Base-by-base conservation (phyloP, 176 grass and related monocot species). In the Aegilops tauschii region DNA sequence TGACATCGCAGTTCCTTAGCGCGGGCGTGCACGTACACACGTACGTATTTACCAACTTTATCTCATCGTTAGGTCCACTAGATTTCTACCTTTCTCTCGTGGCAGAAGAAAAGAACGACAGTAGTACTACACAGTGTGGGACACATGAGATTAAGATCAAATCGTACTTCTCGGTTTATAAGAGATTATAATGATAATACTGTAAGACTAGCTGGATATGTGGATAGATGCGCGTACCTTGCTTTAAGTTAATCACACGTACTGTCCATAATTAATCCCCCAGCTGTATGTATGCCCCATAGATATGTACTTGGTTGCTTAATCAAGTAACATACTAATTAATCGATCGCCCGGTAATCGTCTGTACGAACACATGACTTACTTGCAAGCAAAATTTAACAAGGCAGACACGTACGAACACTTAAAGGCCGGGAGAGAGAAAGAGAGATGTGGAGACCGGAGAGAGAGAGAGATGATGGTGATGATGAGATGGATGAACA, bases 1-100 rank as follows among this genome's bases (percentile, higher is more conserved):
- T 81, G 73, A 78, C 79, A 86, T 82, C 21, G 76, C 64, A 58
- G 82, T 70, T 82, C 71, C 78, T 63, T 82, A 52, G 78, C 23
- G 4, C 70, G 5, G 69, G 31, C n/a, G 65, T 87, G 18, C 31
- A n/a, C 81, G 50, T 54, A 54, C 50, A 18, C 50, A 54, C 50
- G 32, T 29, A 34, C 81, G 47, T 31, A 9, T 21, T 2, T 66
- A 1, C 16, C 61, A 25, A 9, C 36, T 56, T 65, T 65, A 40
- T 10, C 70, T 25, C 52, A 6, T 54, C 16, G 14, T 16, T 54
- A 6, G 50, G 44, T 45, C 44, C 9, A 45, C 9, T 45, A 45
- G 44, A 12, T 45, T 45, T 54, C 5, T 17, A 54, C 16, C 5
- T 54, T 54, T 54, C 14, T 54, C 50, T 54, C 50, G 14, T 18